These are phyloP conservation scores for Blastobotrys americana DNA, from an alignment of 805 yeast species.

Conservation along the genomic window DNA sequence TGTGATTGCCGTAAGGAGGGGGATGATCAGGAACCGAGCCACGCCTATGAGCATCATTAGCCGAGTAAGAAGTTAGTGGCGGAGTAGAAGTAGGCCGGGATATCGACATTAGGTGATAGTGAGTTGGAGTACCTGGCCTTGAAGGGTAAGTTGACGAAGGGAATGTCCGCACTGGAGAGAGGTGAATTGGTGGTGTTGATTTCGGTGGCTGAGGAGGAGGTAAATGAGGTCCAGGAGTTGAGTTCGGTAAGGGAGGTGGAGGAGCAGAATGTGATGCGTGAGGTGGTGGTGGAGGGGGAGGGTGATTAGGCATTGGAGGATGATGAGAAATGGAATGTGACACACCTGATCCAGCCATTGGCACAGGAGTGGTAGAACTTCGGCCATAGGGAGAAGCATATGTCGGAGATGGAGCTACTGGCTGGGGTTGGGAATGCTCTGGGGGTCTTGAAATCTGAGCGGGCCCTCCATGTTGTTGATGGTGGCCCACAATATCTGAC, in stretches of 20 bases:
- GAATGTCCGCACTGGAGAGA: slow-evolving; percentile 1
- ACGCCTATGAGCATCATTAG: slow-evolving; percentile 1
- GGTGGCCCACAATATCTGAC: slow-evolving; percentile 10
- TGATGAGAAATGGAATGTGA: too few relatives aligned
- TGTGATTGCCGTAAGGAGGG: slow-evolving; percentile 7
- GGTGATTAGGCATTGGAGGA: too few relatives aligned
- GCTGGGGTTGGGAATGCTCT: slow-evolving; percentile 1
- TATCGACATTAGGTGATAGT: not conserved
- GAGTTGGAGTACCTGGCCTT: slow-evolving; percentile 1
- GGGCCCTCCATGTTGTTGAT: slow-evolving; percentile 4
- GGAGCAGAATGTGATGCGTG: too few relatives aligned
- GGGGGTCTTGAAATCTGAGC: not conserved
- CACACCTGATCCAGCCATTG: too few relatives aligned
- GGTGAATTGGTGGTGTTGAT: not conserved
- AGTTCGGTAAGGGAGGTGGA: not conserved
- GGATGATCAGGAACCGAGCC: slow-evolving; percentile 3
- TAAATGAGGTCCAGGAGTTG: not conserved
- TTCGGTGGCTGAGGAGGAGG: not conserved
- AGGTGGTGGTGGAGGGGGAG: too few relatives aligned
- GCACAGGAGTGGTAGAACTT: not conserved
- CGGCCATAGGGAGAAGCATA: not conserved
- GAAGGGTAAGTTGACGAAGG: slow-evolving; percentile 6
- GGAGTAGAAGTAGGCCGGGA: slow-evolving; percentile 4
- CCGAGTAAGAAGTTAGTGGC: slow-evolving; percentile 1
- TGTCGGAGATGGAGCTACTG: slow-evolving; percentile 1